Conservation (phyloP, 495 filamentous ascomycete genomes). For the Aspergillus panamensis region DNA sequence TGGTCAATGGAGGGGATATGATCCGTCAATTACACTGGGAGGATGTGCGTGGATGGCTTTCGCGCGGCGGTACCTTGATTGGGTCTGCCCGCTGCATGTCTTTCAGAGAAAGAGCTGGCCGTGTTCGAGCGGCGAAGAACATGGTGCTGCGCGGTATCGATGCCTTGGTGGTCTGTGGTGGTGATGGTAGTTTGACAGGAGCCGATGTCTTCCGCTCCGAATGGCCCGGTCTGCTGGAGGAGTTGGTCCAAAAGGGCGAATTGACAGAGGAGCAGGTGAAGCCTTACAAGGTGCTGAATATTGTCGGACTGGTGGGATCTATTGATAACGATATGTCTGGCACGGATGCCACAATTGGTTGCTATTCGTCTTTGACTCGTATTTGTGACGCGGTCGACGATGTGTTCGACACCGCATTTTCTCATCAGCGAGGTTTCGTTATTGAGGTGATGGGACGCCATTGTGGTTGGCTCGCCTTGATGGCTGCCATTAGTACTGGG, state of each 20-base stretch:
- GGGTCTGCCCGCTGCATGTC: conserved; percentile 88
- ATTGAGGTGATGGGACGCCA: conserved; percentile 99
- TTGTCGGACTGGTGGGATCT: conserved; percentile 91
- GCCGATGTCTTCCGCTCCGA: conserved; percentile 90
- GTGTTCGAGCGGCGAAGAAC: conserved; percentile 85
- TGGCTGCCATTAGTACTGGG: conserved; percentile 92
- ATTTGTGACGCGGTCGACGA: conserved; percentile 95
- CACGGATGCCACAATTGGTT: conserved; percentile 97
- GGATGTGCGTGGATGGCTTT: conserved; percentile 91
- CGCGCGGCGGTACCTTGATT: conserved; percentile 94
- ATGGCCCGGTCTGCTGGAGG: conserved; percentile 81
- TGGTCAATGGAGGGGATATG: conserved; percentile 83
- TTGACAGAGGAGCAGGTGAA: conserved; percentile 65
- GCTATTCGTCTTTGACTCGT: conserved; percentile 85
- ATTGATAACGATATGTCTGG: conserved; percentile 98
- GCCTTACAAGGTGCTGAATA: conserved; percentile 80
- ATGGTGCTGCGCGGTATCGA: conserved; percentile 90
- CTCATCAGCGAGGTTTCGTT: conserved; percentile 96
- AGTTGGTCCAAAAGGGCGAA: conserved; percentile 69
- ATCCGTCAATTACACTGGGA: conserved; percentile 89
- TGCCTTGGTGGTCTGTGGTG: conserved; percentile 93
- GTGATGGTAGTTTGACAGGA: conserved; percentile 95
- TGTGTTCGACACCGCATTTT: conserved; percentile 94
- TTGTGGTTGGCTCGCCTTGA: conserved; percentile 96
- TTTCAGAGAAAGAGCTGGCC: conserved; percentile 83